Evolutionary conservation across 2,329 filamentous ascomycete species (phyloP), one percentile per base, ranked within the genome.

Genomic region (Aspergillus texensis): DNA sequence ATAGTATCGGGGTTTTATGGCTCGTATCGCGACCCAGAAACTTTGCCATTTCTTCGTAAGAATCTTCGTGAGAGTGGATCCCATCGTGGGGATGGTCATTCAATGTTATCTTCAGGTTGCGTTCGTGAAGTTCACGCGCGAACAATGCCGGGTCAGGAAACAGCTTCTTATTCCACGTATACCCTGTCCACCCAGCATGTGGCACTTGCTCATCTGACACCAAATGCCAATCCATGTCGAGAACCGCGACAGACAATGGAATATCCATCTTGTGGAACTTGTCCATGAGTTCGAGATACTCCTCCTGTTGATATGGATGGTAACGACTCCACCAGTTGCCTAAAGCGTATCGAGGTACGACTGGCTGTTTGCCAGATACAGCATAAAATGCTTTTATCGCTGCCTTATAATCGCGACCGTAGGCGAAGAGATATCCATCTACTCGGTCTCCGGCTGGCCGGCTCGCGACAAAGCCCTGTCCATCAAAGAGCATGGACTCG

Each of bases 281-380:
- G 60, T 87, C 84, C 79, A 89, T 85, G 19, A 90, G 77, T 16
- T 76, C 74, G 2, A 88, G 64, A 68, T 89, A 89, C 66, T 87
- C 84, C 2, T 83, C 77, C 32, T 82, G 80, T 0, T 77, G 79
- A 69, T 89, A 90, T 2, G 80, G 81, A 68, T 89, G 83, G 71
- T 89, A 89, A 9, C 88, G 79, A 54, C 83, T 86, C 87, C 87
- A 89, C 87, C 88, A 90, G 66, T 89, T 89, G 0, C 87, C 87
- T 43, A 89, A 75, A 0, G 84, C 80, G 79, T 83, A 89, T 16
- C 86, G 79, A 0, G 86, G 86, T 0, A 89, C 72, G 11, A 82
- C 62, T 3, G 86, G 86, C 66, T 87, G 85, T 24, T 77, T 78
- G 3, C 86, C 86, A 2, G 85, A 87, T 14, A 89, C 73, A 1